Evolutionary conservation across 768 basidiomycete species (phyloP).

Genomic region (Serpula lacrymans): DNA sequence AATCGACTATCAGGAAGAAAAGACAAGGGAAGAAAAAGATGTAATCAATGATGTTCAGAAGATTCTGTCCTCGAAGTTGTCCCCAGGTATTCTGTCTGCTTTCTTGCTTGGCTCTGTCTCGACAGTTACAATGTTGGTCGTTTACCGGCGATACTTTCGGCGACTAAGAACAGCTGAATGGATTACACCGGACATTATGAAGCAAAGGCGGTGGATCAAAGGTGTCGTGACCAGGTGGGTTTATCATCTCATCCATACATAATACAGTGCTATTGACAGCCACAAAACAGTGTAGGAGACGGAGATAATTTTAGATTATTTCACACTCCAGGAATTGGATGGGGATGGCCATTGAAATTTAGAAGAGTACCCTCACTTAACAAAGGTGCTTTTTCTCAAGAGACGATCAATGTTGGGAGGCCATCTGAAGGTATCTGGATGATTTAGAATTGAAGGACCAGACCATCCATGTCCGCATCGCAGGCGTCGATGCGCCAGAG

Average conservation of each 20-base stretch:
- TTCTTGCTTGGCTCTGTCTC: constrained; percentile 41
- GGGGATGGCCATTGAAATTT: constrained; percentile 70
- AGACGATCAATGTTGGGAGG: background rate
- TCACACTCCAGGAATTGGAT: constrained; percentile 79
- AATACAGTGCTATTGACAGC: no score
- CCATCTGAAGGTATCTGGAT: constrained; percentile 1
- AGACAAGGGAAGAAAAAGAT: no score
- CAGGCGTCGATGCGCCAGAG: constrained; percentile 93
- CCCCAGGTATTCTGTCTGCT: constrained; percentile 29
- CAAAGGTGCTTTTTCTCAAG: constrained; percentile 51
- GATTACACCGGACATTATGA: constrained; percentile 62
- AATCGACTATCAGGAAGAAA: no score
- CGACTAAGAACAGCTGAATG: constrained; percentile 66
- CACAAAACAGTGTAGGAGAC: constrained; percentile 72
- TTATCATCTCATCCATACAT: background rate
- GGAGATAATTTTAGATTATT: constrained; percentile 83
- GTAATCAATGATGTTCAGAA: no score
- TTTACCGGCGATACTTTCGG: constrained; percentile 51
- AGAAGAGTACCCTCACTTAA: constrained; percentile 53
- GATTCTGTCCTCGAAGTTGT: no score
- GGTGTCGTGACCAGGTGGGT: constrained; percentile 79
- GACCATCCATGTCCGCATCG: constrained; percentile 85
- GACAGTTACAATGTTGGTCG: constrained; percentile 27
- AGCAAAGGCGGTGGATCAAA: constrained; percentile 62
- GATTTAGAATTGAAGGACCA: constrained; percentile 65